These are phyloP conservation scores for Diaporthe sp. DNA, from an alignment of 2,329 filamentous ascomycete genomes.

Conservation along the genomic window DNA sequence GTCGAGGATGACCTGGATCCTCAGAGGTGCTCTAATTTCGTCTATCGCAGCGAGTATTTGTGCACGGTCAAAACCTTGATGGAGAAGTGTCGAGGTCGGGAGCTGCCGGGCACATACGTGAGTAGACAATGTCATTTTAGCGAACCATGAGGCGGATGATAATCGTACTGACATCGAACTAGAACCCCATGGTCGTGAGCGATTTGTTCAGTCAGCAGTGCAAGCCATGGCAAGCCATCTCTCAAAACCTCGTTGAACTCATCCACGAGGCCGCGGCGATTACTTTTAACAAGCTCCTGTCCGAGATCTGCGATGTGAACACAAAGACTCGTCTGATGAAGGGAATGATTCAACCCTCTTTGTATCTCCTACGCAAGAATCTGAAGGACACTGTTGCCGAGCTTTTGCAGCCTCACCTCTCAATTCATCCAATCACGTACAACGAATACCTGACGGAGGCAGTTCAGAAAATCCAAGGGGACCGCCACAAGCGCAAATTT, in stretches of 20 bases:
- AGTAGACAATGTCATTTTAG: neutral
- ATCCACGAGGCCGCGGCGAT: slow-evolving; percentile 46
- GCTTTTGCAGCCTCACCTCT: slow-evolving; percentile 45
- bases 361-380: slow-evolving; percentile 43
- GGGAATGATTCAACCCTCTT: slow-evolving; percentile 44
- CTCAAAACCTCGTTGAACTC: slow-evolving; percentile 45
- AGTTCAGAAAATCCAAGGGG: slow-evolving; percentile 43
- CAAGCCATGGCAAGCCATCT: slow-evolving; percentile 47
- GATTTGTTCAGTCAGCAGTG: slow-evolving; percentile 47
- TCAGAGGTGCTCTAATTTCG: slow-evolving; percentile 20
- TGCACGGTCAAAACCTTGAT: slow-evolving; percentile 42
- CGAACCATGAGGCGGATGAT: neutral
- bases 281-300: slow-evolving; percentile 44
- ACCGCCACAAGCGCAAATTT: slow-evolving; percentile 44
- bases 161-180: neutral
- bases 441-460: slow-evolving; percentile 45
- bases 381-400: slow-evolving; percentile 45
- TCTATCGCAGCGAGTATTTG: slow-evolving; percentile 41
- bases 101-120: slow-evolving; percentile 46
- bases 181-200: slow-evolving; percentile 46
- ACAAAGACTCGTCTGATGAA: slow-evolving; percentile 44
- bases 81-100: slow-evolving; percentile 46
- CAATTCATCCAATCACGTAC: slow-evolving; percentile 48
- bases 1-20: slow-evolving; percentile 44
- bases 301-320: slow-evolving; percentile 44